A percentile compares a stretch with the other conserved stretches of the same genome.
These are phyloP conservation scores for Brasilioporus rufonigricans DNA, from an alignment of 768 basidiomycete genomes.

Conservation along the genomic window DNA sequence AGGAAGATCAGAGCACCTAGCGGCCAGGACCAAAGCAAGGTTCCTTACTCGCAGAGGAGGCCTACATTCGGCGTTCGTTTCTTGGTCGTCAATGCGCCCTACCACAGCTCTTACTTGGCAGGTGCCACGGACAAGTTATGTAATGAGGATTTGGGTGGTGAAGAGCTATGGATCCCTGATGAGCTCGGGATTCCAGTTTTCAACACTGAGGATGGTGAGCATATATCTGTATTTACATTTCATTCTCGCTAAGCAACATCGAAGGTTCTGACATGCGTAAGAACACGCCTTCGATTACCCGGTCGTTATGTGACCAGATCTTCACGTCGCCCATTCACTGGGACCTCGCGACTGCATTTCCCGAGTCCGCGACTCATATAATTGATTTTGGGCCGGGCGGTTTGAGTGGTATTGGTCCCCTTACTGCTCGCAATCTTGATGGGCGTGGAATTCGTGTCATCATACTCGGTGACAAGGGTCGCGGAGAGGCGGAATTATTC, in stretches of 20 bases:
- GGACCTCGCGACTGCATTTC: conserved; percentile 87
- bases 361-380: conserved; percentile 87
- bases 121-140: conserved; percentile 75
- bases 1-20: conserved; percentile 86
- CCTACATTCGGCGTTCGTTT: conserved; percentile 91
- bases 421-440: conserved; percentile 88
- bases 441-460: conserved; percentile 92
- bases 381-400: conserved; percentile 98
- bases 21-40: conserved; percentile 91
- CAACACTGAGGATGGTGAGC: conserved; percentile 88
- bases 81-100: conserved; percentile 93
- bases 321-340: conserved; percentile 92
- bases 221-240: conserved; percentile 17
- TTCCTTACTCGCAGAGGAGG: conserved; percentile 92
- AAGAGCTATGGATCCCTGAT: conserved; percentile 71
- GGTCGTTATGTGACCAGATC: conserved; percentile 89
- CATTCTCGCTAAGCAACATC: conserved; percentile 13
- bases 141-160: conserved; percentile 67
- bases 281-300: conserved; percentile 69
- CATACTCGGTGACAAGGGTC: conserved; percentile 86
- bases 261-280: conserved; percentile 83
- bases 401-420: conserved; percentile 85
- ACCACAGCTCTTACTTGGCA: conserved; percentile 84
- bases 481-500: conserved; percentile 86
- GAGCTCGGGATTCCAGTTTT: conserved; percentile 84